Base-by-base conservation (phyloP, 768 basidiomycete species). In the Suillus discolor region DNA sequence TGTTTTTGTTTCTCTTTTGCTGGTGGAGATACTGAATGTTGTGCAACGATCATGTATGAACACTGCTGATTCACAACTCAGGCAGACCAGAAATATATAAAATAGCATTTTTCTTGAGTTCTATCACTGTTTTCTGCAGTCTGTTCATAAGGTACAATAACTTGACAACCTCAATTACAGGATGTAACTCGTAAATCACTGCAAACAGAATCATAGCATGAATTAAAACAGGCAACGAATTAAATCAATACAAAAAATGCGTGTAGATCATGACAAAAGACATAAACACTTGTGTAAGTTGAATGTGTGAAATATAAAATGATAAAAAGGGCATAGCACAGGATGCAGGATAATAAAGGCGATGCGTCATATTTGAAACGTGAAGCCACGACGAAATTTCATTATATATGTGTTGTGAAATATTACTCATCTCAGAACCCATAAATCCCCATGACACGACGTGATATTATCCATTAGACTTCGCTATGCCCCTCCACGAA, bases 401-500 rank as follows among this genome's bases (percentile, higher is more conserved):
- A 16, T 42, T 39, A 57, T 57, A n/a, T 57, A 18, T 49, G 44
- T n/a, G 23, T 25, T 49, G 25, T 28, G 23, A 28, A 42, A 59
- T 18, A 11, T 28, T 42, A 59, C 57, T 59, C 57, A 41, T 59
- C 57, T 59, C 39, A 42, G 6, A 60, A 60, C 59, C 34, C 12
- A 36, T 36, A 36, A 34, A 36, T 36, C 54, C 31, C 41, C 18
- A 20, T 31, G 12, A 28, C 39, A 60, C 41, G 38, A 41, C 25
- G 20, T 55, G 20, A 42, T 13, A 28, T 60, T 42, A 42, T 42
- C 25, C 41, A 11, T 60, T 20, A 60, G 13, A 42, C 39, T 73
- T 69, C 72, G 28, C 44, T 64, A 49, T 78, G 77, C 47, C 61
- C 69, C 66, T 79, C 74, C 65, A 91, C 87, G 65, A 91, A 85